These are phyloP conservation scores for Podaxis sp. DNA, from an alignment of 768 basidiomycete species.

Conservation along the genomic window DNA sequence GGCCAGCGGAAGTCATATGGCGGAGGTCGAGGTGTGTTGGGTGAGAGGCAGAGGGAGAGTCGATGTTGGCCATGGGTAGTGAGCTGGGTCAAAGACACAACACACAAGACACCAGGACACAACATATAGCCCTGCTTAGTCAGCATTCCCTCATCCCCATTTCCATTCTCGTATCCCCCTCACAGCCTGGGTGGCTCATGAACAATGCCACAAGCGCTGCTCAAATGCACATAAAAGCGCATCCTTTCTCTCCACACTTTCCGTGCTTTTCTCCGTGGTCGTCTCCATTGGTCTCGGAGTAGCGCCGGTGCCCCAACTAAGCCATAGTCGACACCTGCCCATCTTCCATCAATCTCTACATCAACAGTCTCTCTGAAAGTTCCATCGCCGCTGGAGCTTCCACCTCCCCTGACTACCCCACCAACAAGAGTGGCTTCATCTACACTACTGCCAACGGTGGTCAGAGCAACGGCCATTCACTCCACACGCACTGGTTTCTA, in stretches of 20 bases:
- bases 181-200: neutral
- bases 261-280: neutral
- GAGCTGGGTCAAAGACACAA: neutral
- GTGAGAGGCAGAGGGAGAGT: neutral
- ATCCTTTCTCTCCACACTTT: neutral
- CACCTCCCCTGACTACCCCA: constrained; percentile 5
- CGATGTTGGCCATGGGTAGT: neutral
- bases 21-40: constrained; percentile 35
- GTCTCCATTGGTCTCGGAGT: neutral
- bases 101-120: no score
- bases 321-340: constrained; percentile 14
- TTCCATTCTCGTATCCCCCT: neutral
- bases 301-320: constrained; percentile 8
- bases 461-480: constrained; percentile 6
- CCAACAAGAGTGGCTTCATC: constrained; percentile 12
- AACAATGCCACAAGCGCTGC: neutral
- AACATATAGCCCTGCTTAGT: constrained; percentile 5
- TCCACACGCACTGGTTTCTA: constrained; percentile 16
- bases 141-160: neutral
- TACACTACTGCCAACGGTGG: constrained; percentile 18
- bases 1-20: constrained; percentile 48
- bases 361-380: constrained; percentile 10
- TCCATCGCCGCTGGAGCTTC: constrained; percentile 1
- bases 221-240: neutral
- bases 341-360: constrained; percentile 13